phyloP scores from a whole-genome alignment of 805 yeast genomes.

The Candida odintsovae region DNA sequence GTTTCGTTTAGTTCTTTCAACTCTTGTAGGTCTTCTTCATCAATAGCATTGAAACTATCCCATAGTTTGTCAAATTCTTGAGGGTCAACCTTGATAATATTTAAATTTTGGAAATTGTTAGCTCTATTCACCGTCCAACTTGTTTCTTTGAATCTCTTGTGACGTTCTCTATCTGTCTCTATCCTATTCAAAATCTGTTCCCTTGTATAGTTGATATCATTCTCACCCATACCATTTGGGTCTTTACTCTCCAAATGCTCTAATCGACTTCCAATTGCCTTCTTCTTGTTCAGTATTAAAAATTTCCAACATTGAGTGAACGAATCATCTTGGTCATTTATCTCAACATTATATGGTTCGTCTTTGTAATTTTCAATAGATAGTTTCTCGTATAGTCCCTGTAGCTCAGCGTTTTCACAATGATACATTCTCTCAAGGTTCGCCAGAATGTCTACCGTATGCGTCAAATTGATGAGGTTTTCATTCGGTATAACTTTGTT shows the following conservation, averaged over 20 bases:
- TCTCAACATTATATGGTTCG: not conserved
- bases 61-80: conserved; percentile 45
- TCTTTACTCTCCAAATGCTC: conserved; percentile 5
- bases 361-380: not conserved
- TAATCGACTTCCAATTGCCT: conserved; percentile 11
- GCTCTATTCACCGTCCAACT: conserved; percentile 59
- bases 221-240: not conserved
- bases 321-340: conserved; percentile 7
- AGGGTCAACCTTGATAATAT: conserved; percentile 25
- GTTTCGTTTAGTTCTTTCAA: conserved; percentile 50
- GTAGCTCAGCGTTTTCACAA: conserved; percentile 4
- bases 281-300: conserved; percentile 14
- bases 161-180: conserved; percentile 91
- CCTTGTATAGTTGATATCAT: conserved; percentile 19
- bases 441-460: conserved; percentile 14
- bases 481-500: conserved; percentile 31
- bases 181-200: conserved; percentile 68
- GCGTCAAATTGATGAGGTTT: conserved; percentile 16
- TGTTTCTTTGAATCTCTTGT: conserved; percentile 76
- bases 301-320: conserved; percentile 19
- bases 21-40: conserved; percentile 42
- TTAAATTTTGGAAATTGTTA: not conserved
- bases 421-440: conserved; percentile 15
- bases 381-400: not conserved
- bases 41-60: conserved; percentile 30